Conservation (phyloP, 345 rosid species). For the Ceriops zippeliana region DNA sequence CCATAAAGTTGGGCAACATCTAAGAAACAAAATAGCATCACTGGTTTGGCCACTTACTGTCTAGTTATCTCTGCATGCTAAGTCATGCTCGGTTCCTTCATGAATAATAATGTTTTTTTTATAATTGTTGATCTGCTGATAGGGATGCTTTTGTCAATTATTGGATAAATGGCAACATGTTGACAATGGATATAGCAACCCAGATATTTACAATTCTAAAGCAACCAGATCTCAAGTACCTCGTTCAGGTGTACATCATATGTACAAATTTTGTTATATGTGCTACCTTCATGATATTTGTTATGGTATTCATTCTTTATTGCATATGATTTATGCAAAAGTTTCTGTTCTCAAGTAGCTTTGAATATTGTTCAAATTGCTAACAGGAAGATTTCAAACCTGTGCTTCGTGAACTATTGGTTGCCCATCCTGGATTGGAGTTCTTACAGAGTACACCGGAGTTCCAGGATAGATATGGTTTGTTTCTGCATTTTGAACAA, state of each 20-base stretch:
- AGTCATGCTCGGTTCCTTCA: background rate
- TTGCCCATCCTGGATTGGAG: slow-evolving; percentile 81
- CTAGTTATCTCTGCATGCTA: background rate
- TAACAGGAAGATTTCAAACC: slow-evolving; percentile 83
- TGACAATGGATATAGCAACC: slow-evolving; percentile 71
- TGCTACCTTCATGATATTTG: background rate
- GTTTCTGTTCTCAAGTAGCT: background rate
- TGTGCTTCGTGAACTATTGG: slow-evolving; percentile 68
- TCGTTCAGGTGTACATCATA: slow-evolving; percentile 51
- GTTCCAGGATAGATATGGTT: slow-evolving; percentile 91
- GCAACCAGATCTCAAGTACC: slow-evolving; percentile 60
- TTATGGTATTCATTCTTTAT: background rate
- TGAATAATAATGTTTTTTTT: background rate
- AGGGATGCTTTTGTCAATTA: slow-evolving; percentile 83
- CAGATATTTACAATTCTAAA: slow-evolving; percentile 69
- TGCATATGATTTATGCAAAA: background rate
- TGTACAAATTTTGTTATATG: background rate
- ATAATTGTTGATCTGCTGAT: slow-evolving; percentile 5
- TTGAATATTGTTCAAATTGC: slow-evolving; percentile 13
- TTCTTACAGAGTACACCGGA: slow-evolving; percentile 71
- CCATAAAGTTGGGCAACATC: background rate
- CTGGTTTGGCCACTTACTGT: background rate
- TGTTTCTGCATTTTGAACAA: slow-evolving; percentile 11
- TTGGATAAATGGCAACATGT: slow-evolving; percentile 72
- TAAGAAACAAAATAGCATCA: background rate